A percentile compares a stretch with the other conserved stretches of the same genome.
phyloP scores from a whole-genome alignment of 345 rosid species.

The Ailanthus altissimus region DNA sequence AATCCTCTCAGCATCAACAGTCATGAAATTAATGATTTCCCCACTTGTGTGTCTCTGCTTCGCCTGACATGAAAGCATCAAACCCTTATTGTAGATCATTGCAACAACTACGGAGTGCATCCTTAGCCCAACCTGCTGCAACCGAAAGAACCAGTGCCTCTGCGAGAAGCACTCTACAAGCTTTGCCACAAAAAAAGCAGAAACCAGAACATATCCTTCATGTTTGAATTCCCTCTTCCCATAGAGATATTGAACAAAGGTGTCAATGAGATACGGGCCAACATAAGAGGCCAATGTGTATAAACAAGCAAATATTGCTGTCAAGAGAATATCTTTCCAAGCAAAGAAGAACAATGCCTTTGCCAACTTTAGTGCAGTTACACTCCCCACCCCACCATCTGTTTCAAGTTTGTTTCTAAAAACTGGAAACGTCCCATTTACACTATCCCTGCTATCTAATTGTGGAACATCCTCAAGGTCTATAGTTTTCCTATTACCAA shows the following conservation, averaged over 20 bases:
- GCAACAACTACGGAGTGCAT: constrained; percentile 49
- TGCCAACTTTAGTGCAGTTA: constrained; percentile 50
- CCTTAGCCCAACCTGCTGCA: constrained; percentile 55
- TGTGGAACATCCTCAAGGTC: constrained; percentile 76
- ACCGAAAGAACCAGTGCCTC: constrained; percentile 63
- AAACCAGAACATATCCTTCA: constrained; percentile 60
- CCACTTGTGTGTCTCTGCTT: constrained; percentile 64
- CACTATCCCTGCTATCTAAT: constrained; percentile 53
- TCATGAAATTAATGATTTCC: constrained; percentile 72
- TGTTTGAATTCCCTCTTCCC: constrained; percentile 46
- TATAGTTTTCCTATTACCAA: constrained; percentile 56
- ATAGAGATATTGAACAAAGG: constrained; percentile 57
- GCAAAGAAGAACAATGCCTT: constrained; percentile 47
- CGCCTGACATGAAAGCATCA: constrained; percentile 58
- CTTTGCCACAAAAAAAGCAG: constrained; percentile 56
- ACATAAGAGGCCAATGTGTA: constrained; percentile 53
- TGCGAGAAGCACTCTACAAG: constrained; percentile 55
- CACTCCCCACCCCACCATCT: constrained; percentile 26
- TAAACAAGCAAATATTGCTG: constrained; percentile 40
- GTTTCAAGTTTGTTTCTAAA: constrained; percentile 48
- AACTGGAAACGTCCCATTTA: constrained; percentile 37
- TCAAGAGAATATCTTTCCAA: constrained; percentile 48
- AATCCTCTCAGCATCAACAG: constrained; percentile 68
- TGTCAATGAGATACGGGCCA: constrained; percentile 65
- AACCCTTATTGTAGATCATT: constrained; percentile 61